These are phyloP conservation scores for Fusarium tricinctum DNA, from an alignment of 2,329 filamentous ascomycete genomes.

Conservation along the genomic window DNA sequence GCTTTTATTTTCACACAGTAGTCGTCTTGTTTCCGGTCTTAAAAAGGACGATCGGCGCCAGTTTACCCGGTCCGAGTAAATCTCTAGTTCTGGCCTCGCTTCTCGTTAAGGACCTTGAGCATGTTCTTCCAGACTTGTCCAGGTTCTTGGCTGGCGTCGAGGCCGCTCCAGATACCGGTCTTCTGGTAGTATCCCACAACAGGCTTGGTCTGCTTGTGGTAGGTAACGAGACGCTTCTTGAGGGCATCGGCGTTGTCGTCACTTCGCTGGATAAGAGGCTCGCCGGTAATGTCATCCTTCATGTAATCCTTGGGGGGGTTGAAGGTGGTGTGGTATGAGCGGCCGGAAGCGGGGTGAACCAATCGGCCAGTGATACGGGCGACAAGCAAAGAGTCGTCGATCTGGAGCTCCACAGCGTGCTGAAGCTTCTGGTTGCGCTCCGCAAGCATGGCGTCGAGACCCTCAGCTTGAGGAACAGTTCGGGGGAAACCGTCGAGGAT, in stretches of 20 bases:
- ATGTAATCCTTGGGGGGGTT: slow-evolving; percentile 95
- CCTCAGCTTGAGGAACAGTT: slow-evolving; percentile 94
- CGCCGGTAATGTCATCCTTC: slow-evolving; percentile 97
- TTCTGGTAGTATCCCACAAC: slow-evolving; percentile 98
- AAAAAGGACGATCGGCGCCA: slow-evolving; percentile 48
- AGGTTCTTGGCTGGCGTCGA: slow-evolving; percentile 96
- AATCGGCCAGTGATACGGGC: slow-evolving; percentile 96
- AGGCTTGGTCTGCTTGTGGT: slow-evolving; percentile 92
- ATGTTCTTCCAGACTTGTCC: slow-evolving; percentile 96
- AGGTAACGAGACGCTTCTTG: slow-evolving; percentile 93
- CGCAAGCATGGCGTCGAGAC: slow-evolving; percentile 91
- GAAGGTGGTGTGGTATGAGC: slow-evolving; percentile 98
- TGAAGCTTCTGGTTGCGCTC: slow-evolving; percentile 86
- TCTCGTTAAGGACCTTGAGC: slow-evolving; percentile 81
- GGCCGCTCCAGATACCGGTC: slow-evolving; percentile 94
- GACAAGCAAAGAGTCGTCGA: slow-evolving; percentile 93
- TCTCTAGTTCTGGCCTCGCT: slow-evolving; percentile 52
- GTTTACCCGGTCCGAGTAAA: slow-evolving; percentile 36
- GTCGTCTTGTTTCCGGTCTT: slow-evolving; percentile 42
- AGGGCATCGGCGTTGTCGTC: slow-evolving; percentile 97
- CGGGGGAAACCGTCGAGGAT: slow-evolving; percentile 99
- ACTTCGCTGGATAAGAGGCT: slow-evolving; percentile 94
- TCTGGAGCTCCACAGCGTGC: slow-evolving; percentile 96
- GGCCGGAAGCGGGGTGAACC: slow-evolving; percentile 94
- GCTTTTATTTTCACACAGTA: slow-evolving; percentile 39